Conservation (phyloP, 2,329 filamentous ascomycete genomes). For the Calonectria leucothoes region DNA sequence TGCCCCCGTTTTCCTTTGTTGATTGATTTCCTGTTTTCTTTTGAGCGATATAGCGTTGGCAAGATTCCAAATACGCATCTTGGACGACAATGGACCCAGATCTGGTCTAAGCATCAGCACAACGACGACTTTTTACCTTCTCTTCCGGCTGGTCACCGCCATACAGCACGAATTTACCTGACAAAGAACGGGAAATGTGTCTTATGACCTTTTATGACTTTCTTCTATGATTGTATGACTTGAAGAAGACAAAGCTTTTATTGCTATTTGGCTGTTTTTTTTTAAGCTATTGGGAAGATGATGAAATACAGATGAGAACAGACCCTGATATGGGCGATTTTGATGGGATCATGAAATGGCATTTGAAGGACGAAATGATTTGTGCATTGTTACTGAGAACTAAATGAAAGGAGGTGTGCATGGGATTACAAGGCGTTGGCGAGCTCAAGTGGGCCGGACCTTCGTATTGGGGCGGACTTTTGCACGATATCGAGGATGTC, state of each 20-base stretch:
- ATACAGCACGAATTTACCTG: slow-evolving; percentile 46
- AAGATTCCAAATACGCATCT: slow-evolving; percentile 48
- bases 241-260: slow-evolving; percentile 51
- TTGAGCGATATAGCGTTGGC: slow-evolving; percentile 59
- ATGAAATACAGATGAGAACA: slow-evolving; percentile 40
- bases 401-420: slow-evolving; percentile 38
- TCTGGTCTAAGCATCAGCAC: slow-evolving; percentile 39
- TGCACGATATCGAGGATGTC: slow-evolving; percentile 36
- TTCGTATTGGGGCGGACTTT: slow-evolving; percentile 40
- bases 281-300: slow-evolving; percentile 35
- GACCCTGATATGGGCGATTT: slow-evolving; percentile 35
- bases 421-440: slow-evolving; percentile 43
- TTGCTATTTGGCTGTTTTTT: slow-evolving; percentile 42
- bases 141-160: slow-evolving; percentile 48
- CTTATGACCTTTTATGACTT: slow-evolving; percentile 50
- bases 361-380: slow-evolving; percentile 41
- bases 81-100: slow-evolving; percentile 44
- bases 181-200: slow-evolving; percentile 47
- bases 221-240: slow-evolving; percentile 56
- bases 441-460: slow-evolving; percentile 46
- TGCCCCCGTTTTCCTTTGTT: slow-evolving; percentile 44
- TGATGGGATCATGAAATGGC: slow-evolving; percentile 46
- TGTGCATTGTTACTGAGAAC: slow-evolving; percentile 40
- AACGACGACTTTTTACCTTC: slow-evolving; percentile 44
- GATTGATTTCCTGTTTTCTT: slow-evolving; percentile 31